phyloP scores from a whole-genome alignment of 2,329 filamentous ascomycete genomes.

The Cadophora luteo-olivacea region DNA sequence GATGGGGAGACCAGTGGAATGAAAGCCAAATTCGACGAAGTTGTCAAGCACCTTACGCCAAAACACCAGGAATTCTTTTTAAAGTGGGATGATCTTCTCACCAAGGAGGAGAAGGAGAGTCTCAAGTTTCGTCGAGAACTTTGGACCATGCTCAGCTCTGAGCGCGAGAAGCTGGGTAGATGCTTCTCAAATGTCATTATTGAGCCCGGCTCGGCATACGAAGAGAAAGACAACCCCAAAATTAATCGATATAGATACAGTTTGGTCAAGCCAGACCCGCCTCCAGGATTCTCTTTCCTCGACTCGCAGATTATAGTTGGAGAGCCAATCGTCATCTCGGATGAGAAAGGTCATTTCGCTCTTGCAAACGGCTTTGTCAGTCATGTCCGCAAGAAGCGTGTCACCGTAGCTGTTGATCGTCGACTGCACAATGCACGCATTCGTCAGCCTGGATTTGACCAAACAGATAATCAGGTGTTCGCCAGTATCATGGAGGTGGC shows the following conservation, averaged over 20 bases:
- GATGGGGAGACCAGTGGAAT: slow-evolving; percentile 82
- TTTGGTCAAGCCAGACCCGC: slow-evolving; percentile 73
- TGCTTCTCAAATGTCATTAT: slow-evolving; percentile 91
- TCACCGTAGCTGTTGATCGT: slow-evolving; percentile 90
- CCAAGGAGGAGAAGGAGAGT: slow-evolving; percentile 91
- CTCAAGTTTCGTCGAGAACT: slow-evolving; percentile 87
- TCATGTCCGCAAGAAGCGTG: slow-evolving; percentile 73
- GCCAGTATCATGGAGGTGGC: slow-evolving; percentile 88
- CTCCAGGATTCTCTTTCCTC: slow-evolving; percentile 77
- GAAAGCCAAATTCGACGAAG: slow-evolving; percentile 80
- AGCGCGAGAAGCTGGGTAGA: slow-evolving; percentile 85
- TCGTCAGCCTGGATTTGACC: slow-evolving; percentile 77
- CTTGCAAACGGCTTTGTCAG: slow-evolving; percentile 91
- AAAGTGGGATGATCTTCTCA: slow-evolving; percentile 93
- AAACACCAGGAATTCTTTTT: slow-evolving; percentile 83
- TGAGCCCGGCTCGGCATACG: slow-evolving; percentile 74
- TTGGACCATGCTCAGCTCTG: slow-evolving; percentile 92
- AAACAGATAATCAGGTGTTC: slow-evolving; percentile 81
- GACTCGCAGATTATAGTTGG: slow-evolving; percentile 88
- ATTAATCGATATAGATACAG: slow-evolving; percentile 93
- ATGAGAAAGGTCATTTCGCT: slow-evolving; percentile 93
- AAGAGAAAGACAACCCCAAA: slow-evolving; percentile 74
- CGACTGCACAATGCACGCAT: slow-evolving; percentile 86
- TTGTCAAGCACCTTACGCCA: slow-evolving; percentile 78
- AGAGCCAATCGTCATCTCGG: slow-evolving; percentile 95